These are phyloP conservation scores for Beta vulgaris DNA, from an alignment of 148 eudicot species.

Conservation along the genomic window DNA sequence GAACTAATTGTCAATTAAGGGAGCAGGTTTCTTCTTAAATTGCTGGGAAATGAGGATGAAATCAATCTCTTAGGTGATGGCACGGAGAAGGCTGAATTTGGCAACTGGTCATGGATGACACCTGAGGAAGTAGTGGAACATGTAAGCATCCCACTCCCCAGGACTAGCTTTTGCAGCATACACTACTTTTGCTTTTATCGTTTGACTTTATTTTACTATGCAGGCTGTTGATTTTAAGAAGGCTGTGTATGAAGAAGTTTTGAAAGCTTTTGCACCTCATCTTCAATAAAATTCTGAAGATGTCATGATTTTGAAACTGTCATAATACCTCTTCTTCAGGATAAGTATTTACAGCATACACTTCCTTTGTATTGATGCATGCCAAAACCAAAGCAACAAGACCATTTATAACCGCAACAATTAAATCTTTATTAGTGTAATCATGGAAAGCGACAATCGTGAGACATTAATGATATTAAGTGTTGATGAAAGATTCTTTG, in stretches of 20 bases:
- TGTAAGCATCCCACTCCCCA: constrained; percentile 34
- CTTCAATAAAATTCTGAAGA: no score
- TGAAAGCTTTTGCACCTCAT: constrained; percentile 66
- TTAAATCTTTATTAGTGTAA: no score
- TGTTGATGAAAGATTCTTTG: no score
- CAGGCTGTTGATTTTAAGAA: constrained; percentile 93
- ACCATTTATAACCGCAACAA: no score
- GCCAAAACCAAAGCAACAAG: no score
- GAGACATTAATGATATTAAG: no score
- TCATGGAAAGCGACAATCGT: no score
- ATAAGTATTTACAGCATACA: no score
- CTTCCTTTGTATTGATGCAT: no score
- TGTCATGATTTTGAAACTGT: no score
- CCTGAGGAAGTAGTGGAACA: constrained; percentile 70
- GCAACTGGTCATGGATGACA: constrained; percentile 89
- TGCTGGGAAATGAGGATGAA: constrained; percentile 77
- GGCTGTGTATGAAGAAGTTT: constrained; percentile 76
- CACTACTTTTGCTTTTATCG: neutral
- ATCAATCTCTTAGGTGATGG: constrained; percentile 89
- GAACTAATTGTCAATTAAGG: neutral
- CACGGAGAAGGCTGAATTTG: constrained; percentile 88
- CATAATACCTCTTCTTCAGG: no score
- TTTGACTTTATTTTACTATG: constrained; percentile 16
- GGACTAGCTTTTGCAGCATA: neutral
- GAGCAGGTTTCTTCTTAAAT: constrained; percentile 77